A percentile compares a stretch with the other conserved stretches of the same genome.
Evolutionary conservation across 441 rosid genomes (phyloP).

Genomic region (Isatis lusitanica): DNA sequence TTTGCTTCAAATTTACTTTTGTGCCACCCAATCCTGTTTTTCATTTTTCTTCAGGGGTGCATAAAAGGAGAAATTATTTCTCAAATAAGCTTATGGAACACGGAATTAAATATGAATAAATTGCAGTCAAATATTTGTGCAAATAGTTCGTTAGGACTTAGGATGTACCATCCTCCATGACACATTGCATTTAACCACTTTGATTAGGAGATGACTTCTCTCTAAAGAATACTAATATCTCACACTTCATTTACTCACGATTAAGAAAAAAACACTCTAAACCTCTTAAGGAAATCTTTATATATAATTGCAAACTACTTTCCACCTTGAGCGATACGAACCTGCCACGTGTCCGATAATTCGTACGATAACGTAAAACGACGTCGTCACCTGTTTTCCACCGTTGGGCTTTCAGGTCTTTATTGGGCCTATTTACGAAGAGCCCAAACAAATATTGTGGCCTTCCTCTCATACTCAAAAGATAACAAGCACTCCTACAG

Average conservation of each 20-base stretch:
- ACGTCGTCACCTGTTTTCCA: too few species aligned
- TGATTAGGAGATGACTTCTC: neutral
- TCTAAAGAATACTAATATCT: neutral
- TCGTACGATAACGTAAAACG: too few species aligned
- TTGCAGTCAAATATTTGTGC: neutral
- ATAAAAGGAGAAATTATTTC: neutral
- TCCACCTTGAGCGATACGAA: too few species aligned
- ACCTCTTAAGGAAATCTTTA: too few species aligned
- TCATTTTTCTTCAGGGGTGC: neutral
- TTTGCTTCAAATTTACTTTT: slow-evolving; percentile 13
- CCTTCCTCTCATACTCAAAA: too few species aligned
- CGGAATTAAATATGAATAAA: neutral
- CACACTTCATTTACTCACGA: neutral
- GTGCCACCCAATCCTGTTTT: slow-evolving; percentile 12
- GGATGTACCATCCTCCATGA: neutral
- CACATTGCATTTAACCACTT: neutral
- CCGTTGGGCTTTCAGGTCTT: too few species aligned
- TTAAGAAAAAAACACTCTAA: neutral
- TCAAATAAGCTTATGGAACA: neutral
- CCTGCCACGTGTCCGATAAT: too few species aligned
- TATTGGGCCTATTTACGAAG: too few species aligned
- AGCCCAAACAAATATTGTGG: too few species aligned
- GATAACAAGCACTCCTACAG: too few species aligned
- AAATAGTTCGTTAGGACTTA: neutral
- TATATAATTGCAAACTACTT: too few species aligned